These are phyloP conservation scores for Amanita inopinata DNA, from an alignment of 768 basidiomycete species.

Conservation along the genomic window DNA sequence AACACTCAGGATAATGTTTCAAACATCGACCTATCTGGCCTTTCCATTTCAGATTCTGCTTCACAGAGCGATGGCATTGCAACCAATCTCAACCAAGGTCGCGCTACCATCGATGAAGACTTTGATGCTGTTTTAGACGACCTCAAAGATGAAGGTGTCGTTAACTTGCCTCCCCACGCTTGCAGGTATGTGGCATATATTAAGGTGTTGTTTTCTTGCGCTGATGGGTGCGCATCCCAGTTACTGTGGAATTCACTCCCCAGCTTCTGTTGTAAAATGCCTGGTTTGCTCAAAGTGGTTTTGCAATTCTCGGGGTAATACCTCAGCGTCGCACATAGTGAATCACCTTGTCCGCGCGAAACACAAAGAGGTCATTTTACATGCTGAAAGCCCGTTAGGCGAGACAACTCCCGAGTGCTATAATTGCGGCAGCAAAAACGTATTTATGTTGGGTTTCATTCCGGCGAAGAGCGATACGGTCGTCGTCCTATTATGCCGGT, in stretches of 20 bases:
- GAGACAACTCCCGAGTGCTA: slow-evolving; percentile 99
- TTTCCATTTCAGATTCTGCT: slow-evolving; percentile 53
- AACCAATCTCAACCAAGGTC: slow-evolving; percentile 22
- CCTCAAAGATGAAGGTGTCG: slow-evolving; percentile 67
- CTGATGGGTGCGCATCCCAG: slow-evolving; percentile 26
- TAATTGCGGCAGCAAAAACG: slow-evolving; percentile 98
- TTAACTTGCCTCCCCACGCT: slow-evolving; percentile 85
- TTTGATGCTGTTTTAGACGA: slow-evolving; percentile 88
- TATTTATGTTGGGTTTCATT: slow-evolving; percentile 98
- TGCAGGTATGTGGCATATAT: slow-evolving; percentile 64
- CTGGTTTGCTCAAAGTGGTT: slow-evolving; percentile 93
- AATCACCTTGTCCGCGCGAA: slow-evolving; percentile 98
- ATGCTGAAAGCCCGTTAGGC: slow-evolving; percentile 90
- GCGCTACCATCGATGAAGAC: slow-evolving; percentile 58
- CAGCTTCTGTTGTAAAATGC: slow-evolving; percentile 95
- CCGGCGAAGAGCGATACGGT: slow-evolving; percentile 99
- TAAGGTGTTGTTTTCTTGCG: slow-evolving; percentile 6
- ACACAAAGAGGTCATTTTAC: slow-evolving; percentile 97
- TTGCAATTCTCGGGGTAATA: slow-evolving; percentile 97
- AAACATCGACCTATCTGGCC: slow-evolving; percentile 55
- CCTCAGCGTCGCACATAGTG: slow-evolving; percentile 97
- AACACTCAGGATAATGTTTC: slow-evolving; percentile 52
- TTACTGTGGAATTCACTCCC: slow-evolving; percentile 97
- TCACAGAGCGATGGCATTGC: slow-evolving; percentile 31
- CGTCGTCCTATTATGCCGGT: slow-evolving; percentile 95